Conservation (phyloP, 306 rosid species). For the Corylus heterophylla region DNA sequence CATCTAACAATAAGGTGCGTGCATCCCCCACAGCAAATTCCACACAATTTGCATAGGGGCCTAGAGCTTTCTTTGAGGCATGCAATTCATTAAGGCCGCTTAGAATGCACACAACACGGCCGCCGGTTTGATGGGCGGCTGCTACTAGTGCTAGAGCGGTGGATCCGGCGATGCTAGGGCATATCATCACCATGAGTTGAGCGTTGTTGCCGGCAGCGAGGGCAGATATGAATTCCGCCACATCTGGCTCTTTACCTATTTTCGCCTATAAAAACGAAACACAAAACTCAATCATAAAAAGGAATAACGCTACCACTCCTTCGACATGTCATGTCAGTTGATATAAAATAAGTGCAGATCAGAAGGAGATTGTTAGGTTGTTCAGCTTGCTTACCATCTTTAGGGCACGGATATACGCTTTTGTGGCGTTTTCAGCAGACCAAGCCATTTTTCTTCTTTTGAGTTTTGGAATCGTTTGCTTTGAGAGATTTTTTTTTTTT, state of each 20-base stretch:
- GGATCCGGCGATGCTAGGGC: slow-evolving; percentile 16
- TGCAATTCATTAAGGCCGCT: slow-evolving; percentile 1
- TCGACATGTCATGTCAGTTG: no score
- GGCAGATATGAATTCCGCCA: slow-evolving; percentile 51
- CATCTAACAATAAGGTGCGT: slow-evolving; percentile 23
- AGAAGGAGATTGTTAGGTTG: no score
- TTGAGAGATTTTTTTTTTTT: not conserved
- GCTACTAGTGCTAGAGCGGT: slow-evolving; percentile 33
- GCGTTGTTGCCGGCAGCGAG: slow-evolving; percentile 52
- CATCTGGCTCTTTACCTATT: slow-evolving; percentile 46
- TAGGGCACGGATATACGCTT: slow-evolving; percentile 48
- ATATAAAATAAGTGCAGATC: not conserved
- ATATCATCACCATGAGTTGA: slow-evolving; percentile 35
- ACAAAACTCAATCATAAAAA: not conserved
- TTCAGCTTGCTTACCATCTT: slow-evolving; percentile 37
- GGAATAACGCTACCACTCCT: no score
- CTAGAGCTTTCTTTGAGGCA: slow-evolving; percentile 27
- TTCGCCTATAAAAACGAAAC: slow-evolving; percentile 27
- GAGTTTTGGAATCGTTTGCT: slow-evolving; percentile 7
- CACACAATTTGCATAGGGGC: slow-evolving; percentile 30
- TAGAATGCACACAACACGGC: slow-evolving; percentile 40
- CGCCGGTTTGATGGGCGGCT: slow-evolving; percentile 48
- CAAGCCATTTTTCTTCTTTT: slow-evolving; percentile 36
- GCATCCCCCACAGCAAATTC: slow-evolving; percentile 46
- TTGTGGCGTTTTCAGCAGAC: slow-evolving; percentile 59